Evolutionary conservation across 1,284 basidiomycete genomes (phyloP).

Genomic region (Serendipita sp.): DNA sequence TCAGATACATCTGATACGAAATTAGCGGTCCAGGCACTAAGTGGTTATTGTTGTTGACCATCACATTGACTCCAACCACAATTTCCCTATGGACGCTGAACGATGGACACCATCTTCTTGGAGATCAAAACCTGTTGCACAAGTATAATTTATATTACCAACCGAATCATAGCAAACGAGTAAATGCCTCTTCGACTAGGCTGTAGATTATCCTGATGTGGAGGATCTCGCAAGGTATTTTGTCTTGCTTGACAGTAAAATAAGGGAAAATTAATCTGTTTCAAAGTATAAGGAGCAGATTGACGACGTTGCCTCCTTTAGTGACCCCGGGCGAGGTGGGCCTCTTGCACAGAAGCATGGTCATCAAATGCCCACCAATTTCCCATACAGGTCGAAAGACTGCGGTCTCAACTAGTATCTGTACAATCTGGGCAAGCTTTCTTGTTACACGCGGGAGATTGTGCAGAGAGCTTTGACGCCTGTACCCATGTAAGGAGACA

Average conservation of each 20-base stretch:
- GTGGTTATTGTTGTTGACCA: too few species aligned
- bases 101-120: slow-evolving; percentile 40
- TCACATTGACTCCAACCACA: too few species aligned
- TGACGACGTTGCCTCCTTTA: slow-evolving; percentile 66
- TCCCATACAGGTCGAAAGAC: slow-evolving; percentile 59
- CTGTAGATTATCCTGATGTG: slow-evolving; percentile 26
- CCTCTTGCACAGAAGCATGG: neutral
- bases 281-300: slow-evolving; percentile 58
- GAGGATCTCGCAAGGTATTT: slow-evolving; percentile 22
- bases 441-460: slow-evolving; percentile 92
- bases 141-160: slow-evolving; percentile 26
- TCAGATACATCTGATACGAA: too few species aligned
- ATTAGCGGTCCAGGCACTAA: too few species aligned
- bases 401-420: slow-evolving; percentile 62
- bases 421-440: slow-evolving; percentile 86
- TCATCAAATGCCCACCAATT: neutral
- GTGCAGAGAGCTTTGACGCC: slow-evolving; percentile 86
- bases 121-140: slow-evolving; percentile 54
- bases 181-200: slow-evolving; percentile 13
- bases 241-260: neutral
- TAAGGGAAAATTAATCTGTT: neutral
- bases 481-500: slow-evolving; percentile 58
- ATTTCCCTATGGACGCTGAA: too few species aligned
- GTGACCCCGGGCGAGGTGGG: slow-evolving; percentile 79
- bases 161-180: neutral